phyloP scores from a whole-genome alignment of 2,329 filamentous ascomycete species.

The Blastomyces parvus region DNA sequence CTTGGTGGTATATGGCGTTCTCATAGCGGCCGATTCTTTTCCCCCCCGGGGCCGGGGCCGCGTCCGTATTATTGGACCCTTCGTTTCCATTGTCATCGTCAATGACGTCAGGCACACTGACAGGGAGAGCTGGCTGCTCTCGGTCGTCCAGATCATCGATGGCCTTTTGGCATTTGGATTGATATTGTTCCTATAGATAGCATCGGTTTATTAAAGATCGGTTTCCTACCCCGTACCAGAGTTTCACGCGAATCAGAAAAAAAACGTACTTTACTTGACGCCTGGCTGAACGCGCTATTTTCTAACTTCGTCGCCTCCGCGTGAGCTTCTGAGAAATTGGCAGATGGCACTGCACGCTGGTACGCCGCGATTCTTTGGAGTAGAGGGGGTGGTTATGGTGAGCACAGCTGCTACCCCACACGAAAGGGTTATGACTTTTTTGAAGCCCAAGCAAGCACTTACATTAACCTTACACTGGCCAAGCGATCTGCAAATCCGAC shows the following conservation, averaged over 20 bases:
- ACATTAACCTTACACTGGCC: constrained; percentile 55
- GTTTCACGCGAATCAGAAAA: not conserved
- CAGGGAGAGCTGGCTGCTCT: constrained; percentile 18
- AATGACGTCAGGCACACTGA: constrained; percentile 16
- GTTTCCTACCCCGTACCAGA: not conserved
- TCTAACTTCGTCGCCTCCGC: constrained; percentile 58
- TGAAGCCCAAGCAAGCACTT: constrained; percentile 26
- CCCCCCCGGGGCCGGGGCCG: constrained; percentile 26
- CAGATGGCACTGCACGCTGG: constrained; percentile 36
- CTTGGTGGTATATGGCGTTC: constrained; percentile 47
- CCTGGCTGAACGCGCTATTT: constrained; percentile 31
- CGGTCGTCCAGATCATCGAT: constrained; percentile 26
- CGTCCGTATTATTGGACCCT: constrained; percentile 17
- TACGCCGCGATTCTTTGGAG: constrained; percentile 32
- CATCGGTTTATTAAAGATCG: not conserved
- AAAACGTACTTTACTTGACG: constrained; percentile 29
- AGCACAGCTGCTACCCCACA: not conserved
- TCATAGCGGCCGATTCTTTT: constrained; percentile 45
- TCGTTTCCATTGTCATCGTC: constrained; percentile 18
- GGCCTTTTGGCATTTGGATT: constrained; percentile 33
- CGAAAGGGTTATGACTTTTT: not conserved
- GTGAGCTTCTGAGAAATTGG: constrained; percentile 41
- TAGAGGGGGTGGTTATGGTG: not conserved
- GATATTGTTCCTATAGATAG: constrained; percentile 48
- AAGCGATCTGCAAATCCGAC: constrained; percentile 54